A percentile compares a stretch with the other conserved stretches of the same genome.
Conservation (phyloP, 2,329 filamentous ascomycete genomes). For the Botrytis pseudocinerea region DNA sequence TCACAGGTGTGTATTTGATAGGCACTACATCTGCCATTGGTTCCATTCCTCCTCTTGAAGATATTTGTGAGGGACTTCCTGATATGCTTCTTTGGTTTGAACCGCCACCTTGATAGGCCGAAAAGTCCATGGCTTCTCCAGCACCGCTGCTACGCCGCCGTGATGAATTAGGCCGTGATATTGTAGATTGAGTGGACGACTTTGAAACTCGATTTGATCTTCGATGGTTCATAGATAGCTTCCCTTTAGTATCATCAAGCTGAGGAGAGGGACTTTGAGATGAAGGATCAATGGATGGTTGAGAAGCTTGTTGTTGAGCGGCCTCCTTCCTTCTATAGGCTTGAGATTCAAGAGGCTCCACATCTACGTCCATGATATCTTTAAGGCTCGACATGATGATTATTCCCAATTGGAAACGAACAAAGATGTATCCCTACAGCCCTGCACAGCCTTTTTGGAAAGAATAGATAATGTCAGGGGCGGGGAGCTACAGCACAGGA, state of each 20-base stretch:
- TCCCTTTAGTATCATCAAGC: constrained; percentile 32
- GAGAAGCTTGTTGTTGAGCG: constrained; percentile 36
- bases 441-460: constrained; percentile 40
- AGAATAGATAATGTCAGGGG: constrained; percentile 33
- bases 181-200: constrained; percentile 25
- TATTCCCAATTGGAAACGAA: constrained; percentile 36
- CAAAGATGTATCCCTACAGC: constrained; percentile 32
- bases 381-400: constrained; percentile 41
- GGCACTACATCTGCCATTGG: constrained; percentile 33
- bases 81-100: constrained; percentile 33
- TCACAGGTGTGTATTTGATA: constrained; percentile 43
- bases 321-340: constrained; percentile 41
- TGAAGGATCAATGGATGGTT: constrained; percentile 30
- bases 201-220: constrained; percentile 37
- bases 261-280: constrained; percentile 32
- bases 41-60: constrained; percentile 33
- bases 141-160: constrained; percentile 35
- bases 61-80: constrained; percentile 34
- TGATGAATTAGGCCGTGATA: constrained; percentile 28
- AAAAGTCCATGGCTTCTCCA: constrained; percentile 36
- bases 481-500: constrained; percentile 35
- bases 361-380: constrained; percentile 43
- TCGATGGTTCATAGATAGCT: constrained; percentile 33
- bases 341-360: constrained; percentile 41
- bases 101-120: constrained; percentile 30